Conservation (phyloP, 2,329 filamentous ascomycete genomes). For the Rugonectria rugulosa region DNA sequence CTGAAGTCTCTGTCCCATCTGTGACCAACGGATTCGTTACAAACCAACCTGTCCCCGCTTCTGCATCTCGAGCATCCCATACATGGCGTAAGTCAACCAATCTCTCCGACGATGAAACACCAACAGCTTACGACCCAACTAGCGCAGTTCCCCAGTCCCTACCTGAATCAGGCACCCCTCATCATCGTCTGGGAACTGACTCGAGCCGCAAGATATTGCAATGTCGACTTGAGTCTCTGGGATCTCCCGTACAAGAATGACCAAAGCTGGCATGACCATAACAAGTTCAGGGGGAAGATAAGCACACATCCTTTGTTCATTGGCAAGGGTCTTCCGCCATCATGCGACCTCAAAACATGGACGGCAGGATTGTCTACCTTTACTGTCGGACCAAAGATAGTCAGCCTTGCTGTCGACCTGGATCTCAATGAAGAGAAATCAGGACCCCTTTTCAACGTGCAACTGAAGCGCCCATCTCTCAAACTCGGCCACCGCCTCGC, state of each 20-base stretch:
- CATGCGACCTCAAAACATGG: conserved; percentile 56
- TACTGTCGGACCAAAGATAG: conserved; percentile 43
- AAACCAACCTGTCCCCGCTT: not conserved
- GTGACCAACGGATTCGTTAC: no score
- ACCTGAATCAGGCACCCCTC: conserved; percentile 54
- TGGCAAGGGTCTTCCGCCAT: conserved; percentile 57
- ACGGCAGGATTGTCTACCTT: conserved; percentile 49
- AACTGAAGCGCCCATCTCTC: conserved; percentile 56
- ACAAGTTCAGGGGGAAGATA: conserved; percentile 52
- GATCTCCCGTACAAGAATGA: conserved; percentile 45
- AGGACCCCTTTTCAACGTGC: conserved; percentile 54
- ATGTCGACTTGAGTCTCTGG: conserved; percentile 47
- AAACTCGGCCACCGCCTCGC: conserved; percentile 60
- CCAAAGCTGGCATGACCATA: conserved; percentile 53
- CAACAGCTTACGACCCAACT: conserved; percentile 4
- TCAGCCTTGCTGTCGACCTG: conserved; percentile 55
- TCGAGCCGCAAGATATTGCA: conserved; percentile 56
- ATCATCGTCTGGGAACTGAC: conserved; percentile 61
- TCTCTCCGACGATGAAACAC: no score
- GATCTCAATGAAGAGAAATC: conserved; percentile 43
- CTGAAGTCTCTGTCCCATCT: no score
- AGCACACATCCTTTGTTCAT: conserved; percentile 48
- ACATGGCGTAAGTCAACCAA: conserved; percentile 51
- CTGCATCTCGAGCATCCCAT: conserved; percentile 39
- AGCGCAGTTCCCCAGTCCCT: conserved; percentile 49